These are phyloP conservation scores for Cryptosporidium xiaoi DNA, from an alignment of 169 alveolate genomes.

Conservation along the genomic window DNA sequence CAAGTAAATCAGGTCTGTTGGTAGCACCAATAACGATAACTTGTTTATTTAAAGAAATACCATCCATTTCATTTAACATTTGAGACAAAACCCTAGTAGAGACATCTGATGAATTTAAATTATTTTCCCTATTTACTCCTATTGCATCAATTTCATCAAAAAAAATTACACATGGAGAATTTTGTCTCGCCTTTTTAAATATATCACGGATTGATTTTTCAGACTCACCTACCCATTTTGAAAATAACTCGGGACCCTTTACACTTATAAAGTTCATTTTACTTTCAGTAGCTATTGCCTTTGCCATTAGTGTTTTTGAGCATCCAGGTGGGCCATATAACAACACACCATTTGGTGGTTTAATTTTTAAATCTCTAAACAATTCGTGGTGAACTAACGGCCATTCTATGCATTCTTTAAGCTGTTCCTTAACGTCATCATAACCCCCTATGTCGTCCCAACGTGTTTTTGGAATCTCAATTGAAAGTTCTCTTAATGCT, in stretches of 20 bases:
- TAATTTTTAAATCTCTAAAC: constrained; percentile 87
- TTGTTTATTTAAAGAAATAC: constrained; percentile 88
- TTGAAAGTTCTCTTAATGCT: constrained; percentile 84
- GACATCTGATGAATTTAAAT: constrained; percentile 84
- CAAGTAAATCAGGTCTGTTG: constrained; percentile 97
- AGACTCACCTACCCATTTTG: constrained; percentile 99
- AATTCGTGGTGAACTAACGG: constrained; percentile 94
- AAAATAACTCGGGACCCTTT: constrained; percentile 99
- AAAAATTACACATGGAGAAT: constrained; percentile 89
- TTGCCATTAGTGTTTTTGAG: constrained; percentile 98
- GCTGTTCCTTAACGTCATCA: constrained; percentile 90
- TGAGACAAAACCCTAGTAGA: constrained; percentile 96
- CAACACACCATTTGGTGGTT: constrained; percentile 96
- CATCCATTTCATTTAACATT: constrained; percentile 99
- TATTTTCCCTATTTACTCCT: constrained; percentile 88
- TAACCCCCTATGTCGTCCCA: constrained; percentile 99
- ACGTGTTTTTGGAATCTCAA: constrained; percentile 93
- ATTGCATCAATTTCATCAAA: constrained; percentile 99
- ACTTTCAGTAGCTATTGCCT: constrained; percentile 99
- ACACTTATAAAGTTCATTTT: constrained; percentile 97
- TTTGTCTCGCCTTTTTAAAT: constrained; percentile 94
- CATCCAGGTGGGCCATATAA: constrained; percentile 99
- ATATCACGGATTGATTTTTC: constrained; percentile 96
- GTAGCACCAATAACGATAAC: constrained; percentile 99
- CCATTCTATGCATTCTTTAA: constrained; percentile 97